Evolutionary conservation across 169 alveolate genomes (phyloP), one percentile per base, ranked within the genome.

Genomic region (Plasmodium billcollinsi): DNA sequence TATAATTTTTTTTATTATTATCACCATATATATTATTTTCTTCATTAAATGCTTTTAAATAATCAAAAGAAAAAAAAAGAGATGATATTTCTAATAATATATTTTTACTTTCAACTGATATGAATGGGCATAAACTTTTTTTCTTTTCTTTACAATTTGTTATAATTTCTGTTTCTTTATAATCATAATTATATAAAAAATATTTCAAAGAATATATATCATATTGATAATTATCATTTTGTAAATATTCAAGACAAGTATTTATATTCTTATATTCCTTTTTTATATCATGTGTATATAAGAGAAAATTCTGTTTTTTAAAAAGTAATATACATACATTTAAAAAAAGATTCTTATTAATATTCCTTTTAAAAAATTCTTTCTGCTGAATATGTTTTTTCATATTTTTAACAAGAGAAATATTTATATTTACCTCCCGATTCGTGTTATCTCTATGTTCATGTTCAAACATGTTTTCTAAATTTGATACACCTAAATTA

Each of bases 61-160:
- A 83, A 18, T 83, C 91, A 49, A 54, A 69, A 2, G 83, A 52
- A 18, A 83, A 83, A 43, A 83, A 83, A 9, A 69, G 62, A 18
- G 73, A 12, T 8, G 91, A 67, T 5, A 58, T 54, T 83, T 83
- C 85, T 5, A 69, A 12, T 18, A 83, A 21, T 4, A 83, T 69
- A 43, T 83, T 83, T 54, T 69, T 83, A 24, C 91, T 54, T 69
- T 83, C 91, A 39, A 83, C 39, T 24, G 83, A 83, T 8, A 69
- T 58, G 39, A 54, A 83, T 18, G 91, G 62, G 3, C 65, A 50
- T 1, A 83, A 54, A 6, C 21, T 2, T 11, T 83, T 83, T 9
- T 39, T 54, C 29, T 43, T 43, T 66, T 83, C 91, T 49, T 14
- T 18, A 12, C 26, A 18, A 18, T 56, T 83, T 3, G 74, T 69